A percentile compares a stretch with the other conserved stretches of the same genome.
Conservation (phyloP, 768 basidiomycete genomes). For the Lentinula boryana region DNA sequence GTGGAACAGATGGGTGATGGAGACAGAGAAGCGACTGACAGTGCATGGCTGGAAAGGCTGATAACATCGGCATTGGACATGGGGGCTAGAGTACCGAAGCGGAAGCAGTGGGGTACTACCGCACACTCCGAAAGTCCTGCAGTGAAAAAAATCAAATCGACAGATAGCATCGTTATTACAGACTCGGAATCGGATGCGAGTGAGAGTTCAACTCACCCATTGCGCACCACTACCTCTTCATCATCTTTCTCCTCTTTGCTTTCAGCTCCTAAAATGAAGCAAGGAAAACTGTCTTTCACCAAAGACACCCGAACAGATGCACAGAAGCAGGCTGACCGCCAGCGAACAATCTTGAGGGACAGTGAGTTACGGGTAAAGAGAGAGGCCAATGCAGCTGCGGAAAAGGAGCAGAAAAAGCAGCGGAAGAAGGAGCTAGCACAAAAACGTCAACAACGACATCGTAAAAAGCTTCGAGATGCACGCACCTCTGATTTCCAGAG, state of each 20-base stretch:
- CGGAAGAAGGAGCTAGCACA: not conserved
- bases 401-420: not conserved
- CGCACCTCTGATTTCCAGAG: not conserved
- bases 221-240: not conserved
- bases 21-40: not conserved
- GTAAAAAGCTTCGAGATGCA: not conserved
- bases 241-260: not conserved
- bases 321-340: not conserved
- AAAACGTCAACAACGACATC: not conserved
- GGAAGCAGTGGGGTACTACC: not conserved
- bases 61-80: not conserved
- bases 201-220: not conserved
- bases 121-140: not conserved
- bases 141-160: not conserved
- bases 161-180: not conserved
- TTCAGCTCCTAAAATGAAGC: not conserved
- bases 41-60: constrained; percentile 5
- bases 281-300: not conserved
- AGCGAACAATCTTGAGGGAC: not conserved
- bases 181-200: not conserved
- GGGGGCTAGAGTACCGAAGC: constrained; percentile 1
- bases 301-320: not conserved
- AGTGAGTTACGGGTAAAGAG: not conserved
- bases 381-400: not conserved
- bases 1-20: constrained; percentile 3